Evolutionary conservation across 2,329 filamentous ascomycete genomes (phyloP).

Genomic region (Ophiocordyceps sinensis): DNA sequence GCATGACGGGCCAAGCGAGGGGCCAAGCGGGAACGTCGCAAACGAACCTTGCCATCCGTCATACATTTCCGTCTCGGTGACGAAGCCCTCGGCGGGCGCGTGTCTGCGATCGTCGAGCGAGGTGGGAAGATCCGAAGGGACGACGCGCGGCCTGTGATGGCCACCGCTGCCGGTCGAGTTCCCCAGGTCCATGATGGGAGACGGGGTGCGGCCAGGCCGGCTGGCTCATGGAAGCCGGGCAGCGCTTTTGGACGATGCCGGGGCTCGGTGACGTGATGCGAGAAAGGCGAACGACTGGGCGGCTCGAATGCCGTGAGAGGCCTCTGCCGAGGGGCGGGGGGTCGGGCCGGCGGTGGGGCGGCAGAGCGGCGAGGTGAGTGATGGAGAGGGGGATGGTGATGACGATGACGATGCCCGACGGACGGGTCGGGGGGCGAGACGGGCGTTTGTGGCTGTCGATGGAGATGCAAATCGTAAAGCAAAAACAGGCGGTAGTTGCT

Average conservation of each 20-base stretch:
- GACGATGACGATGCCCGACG: too few relatives aligned
- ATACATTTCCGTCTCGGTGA: conserved; percentile 88
- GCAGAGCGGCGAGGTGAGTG: too few relatives aligned
- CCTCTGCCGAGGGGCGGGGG: too few relatives aligned
- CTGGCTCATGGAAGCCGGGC: conserved; percentile 17
- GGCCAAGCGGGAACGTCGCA: too few relatives aligned
- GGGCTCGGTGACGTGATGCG: neutral
- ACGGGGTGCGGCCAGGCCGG: conserved; percentile 21
- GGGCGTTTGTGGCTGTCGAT: too few relatives aligned
- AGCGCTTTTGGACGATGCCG: neutral
- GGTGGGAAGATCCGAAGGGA: conserved; percentile 77
- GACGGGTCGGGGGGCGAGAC: too few relatives aligned
- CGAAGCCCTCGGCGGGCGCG: conserved; percentile 45
- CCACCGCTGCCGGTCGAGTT: conserved; percentile 24
- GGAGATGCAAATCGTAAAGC: too few relatives aligned
- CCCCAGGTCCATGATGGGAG: conserved; percentile 43
- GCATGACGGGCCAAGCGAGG: neutral
- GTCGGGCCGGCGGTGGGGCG: too few relatives aligned
- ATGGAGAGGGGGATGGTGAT: too few relatives aligned
- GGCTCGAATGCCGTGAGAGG: neutral
- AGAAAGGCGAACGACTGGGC: neutral
- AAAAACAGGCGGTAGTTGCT: too few relatives aligned
- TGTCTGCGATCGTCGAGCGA: conserved; percentile 78
- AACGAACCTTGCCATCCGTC: conserved; percentile 91
- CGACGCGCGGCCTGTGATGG: conserved; percentile 30